Percentiles rank a stretch among this genome's conserved stretches.
phyloP scores from a whole-genome alignment of 768 basidiomycete species.

The Termitomyces sp. region DNA sequence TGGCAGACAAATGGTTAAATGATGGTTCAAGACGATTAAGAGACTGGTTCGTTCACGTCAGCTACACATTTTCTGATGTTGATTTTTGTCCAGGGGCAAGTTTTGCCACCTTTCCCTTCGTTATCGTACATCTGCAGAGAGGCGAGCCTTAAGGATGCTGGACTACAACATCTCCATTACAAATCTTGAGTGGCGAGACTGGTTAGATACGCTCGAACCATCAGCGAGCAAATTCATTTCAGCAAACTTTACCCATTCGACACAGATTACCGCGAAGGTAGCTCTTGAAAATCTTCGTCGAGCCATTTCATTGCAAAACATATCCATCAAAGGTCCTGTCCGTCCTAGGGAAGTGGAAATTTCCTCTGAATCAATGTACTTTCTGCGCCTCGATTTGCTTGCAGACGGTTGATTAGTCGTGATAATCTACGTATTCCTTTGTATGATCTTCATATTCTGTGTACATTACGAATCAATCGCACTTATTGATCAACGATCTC shows the following conservation, averaged over 20 bases:
- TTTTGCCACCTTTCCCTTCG: conserved; percentile 11
- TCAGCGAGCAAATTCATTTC: conserved; percentile 4
- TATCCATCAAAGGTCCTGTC: not conserved
- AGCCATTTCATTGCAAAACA: not conserved
- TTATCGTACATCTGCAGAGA: conserved; percentile 3
- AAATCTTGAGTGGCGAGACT: conserved; percentile 9
- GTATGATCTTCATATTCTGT: not conserved
- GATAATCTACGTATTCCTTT: not conserved
- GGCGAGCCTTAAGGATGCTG: conserved; percentile 9
- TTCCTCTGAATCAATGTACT: not conserved
- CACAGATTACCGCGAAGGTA: not conserved
- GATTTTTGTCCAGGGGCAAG: not conserved
- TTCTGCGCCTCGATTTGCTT: conserved; percentile 1
- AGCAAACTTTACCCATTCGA: not conserved
- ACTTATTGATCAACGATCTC: not conserved
- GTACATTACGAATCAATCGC: not conserved
- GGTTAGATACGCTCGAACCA: conserved; percentile 7
- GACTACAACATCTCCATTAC: conserved; percentile 13
- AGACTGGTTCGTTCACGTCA: conserved; percentile 37
- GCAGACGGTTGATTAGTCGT: not conserved
- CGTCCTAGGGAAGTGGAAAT: not conserved
- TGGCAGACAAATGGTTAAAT: conserved; percentile 61
- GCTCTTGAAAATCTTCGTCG: conserved; percentile 3
- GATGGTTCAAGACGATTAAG: conserved; percentile 48
- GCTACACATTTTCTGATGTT: not conserved